These are phyloP conservation scores for Paramyrothecium sp. DNA, from an alignment of 2,329 filamentous ascomycete species.

Conservation along the genomic window DNA sequence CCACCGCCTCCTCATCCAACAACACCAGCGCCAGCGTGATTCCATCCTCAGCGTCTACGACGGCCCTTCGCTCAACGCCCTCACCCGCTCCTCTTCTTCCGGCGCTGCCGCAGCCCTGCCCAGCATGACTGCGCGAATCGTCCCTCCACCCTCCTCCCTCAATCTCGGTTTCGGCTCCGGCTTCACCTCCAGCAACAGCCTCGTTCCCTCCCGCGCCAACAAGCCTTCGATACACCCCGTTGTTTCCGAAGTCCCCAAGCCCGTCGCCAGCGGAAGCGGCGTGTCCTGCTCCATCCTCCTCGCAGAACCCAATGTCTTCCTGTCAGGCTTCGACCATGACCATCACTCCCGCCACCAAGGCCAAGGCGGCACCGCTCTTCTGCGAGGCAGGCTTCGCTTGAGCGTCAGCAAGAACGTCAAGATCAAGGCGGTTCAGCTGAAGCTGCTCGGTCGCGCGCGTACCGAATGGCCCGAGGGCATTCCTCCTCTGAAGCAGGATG, in stretches of 20 bases:
- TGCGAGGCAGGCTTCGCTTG: slow-evolving; percentile 80
- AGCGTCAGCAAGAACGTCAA: slow-evolving; percentile 87
- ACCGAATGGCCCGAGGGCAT: slow-evolving; percentile 98
- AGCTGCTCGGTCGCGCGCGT: slow-evolving; percentile 78
- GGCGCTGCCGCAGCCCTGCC: slow-evolving; percentile 2
- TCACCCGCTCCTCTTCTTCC: neutral
- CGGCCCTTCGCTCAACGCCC: neutral
- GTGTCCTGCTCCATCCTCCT: slow-evolving; percentile 71
- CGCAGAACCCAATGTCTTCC: slow-evolving; percentile 77
- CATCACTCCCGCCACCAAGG: slow-evolving; percentile 52
- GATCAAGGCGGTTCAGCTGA: slow-evolving; percentile 86
- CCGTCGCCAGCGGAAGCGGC: slow-evolving; percentile 75
- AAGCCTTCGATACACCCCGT: slow-evolving; percentile 50
- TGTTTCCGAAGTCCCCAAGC: slow-evolving; percentile 63
- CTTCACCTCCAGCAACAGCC: neutral
- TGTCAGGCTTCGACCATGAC: slow-evolving; percentile 76
- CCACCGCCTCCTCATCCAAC: neutral
- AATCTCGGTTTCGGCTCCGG: neutral
- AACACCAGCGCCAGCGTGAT: neutral
- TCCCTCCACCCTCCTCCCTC: neutral
- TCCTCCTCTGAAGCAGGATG: slow-evolving; percentile 79
- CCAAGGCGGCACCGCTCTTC: slow-evolving; percentile 72
- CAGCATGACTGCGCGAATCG: slow-evolving; percentile 4
- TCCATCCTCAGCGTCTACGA: neutral
- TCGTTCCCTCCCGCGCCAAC: slow-evolving; percentile 24